phyloP scores from a whole-genome alignment of 768 basidiomycete species.

The Dentipellis fragilis region DNA sequence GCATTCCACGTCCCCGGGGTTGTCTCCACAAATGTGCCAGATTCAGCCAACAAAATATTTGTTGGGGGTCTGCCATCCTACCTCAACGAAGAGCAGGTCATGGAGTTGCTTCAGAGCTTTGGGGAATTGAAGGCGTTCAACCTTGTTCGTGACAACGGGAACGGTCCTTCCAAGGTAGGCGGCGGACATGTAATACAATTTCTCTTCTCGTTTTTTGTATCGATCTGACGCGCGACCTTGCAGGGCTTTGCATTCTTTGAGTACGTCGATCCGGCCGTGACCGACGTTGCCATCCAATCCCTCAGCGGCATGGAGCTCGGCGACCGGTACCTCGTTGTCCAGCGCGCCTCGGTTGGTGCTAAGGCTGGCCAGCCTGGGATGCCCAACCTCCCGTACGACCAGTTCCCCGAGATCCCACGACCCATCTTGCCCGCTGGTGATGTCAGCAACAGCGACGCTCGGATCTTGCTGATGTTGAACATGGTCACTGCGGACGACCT shows the following conservation, averaged over 20 bases:
- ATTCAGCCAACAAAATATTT: constrained; percentile 97
- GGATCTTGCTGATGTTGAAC: constrained; percentile 94
- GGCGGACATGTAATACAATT: not conserved
- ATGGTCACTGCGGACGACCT: constrained; percentile 97
- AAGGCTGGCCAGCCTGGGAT: constrained; percentile 63
- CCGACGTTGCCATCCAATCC: constrained; percentile 92
- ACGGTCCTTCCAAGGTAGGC: constrained; percentile 76
- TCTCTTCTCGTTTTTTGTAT: not conserved
- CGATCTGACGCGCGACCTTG: not conserved
- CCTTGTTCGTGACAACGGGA: constrained; percentile 88
- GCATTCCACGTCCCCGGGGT: constrained; percentile 86
- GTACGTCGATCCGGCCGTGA: constrained; percentile 82
- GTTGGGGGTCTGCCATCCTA: constrained; percentile 94
- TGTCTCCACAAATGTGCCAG: constrained; percentile 93
- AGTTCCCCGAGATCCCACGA: constrained; percentile 74
- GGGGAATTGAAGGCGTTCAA: constrained; percentile 98
- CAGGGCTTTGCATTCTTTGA: constrained; percentile 99
- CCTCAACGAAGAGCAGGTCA: constrained; percentile 96
- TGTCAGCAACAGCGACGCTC: constrained; percentile 38
- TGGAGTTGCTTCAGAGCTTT: constrained; percentile 94
- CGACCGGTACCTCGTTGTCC: constrained; percentile 90
- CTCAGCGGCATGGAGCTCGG: constrained; percentile 97
- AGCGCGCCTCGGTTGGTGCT: constrained; percentile 91
- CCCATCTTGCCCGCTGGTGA: constrained; percentile 86
- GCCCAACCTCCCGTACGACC: constrained; percentile 62